Percentiles rank a stretch among this genome's conserved stretches.
phyloP scores from a whole-genome alignment of 176 grass and related monocot species.

The Lolium rigidum region DNA sequence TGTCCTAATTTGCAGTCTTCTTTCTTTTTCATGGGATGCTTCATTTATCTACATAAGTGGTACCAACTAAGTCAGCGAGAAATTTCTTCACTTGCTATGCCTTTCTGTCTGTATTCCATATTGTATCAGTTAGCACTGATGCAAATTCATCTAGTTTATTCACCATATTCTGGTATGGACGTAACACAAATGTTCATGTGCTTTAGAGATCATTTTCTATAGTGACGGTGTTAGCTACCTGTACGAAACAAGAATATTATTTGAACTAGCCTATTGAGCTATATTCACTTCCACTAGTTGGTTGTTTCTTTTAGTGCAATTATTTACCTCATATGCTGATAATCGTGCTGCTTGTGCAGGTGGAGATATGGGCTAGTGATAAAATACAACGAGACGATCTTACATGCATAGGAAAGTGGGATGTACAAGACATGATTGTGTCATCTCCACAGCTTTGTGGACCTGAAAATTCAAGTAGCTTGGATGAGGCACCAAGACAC shows the following conservation, averaged over 20 bases:
- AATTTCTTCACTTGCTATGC: slow-evolving; percentile 5
- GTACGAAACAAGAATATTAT: slow-evolving; percentile 22
- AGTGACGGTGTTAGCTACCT: slow-evolving; percentile 17
- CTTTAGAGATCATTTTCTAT: slow-evolving; percentile 14
- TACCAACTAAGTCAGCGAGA: background rate
- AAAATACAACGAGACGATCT: slow-evolving; percentile 80
- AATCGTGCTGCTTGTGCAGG: slow-evolving; percentile 56
- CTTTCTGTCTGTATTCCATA: slow-evolving; percentile 3
- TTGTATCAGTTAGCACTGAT: slow-evolving; percentile 5
- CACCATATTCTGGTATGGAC: slow-evolving; percentile 20
- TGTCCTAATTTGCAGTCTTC: slow-evolving; percentile 18
- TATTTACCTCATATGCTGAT: slow-evolving; percentile 44
- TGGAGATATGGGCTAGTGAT: slow-evolving; percentile 98
- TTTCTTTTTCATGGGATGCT: slow-evolving; percentile 27
- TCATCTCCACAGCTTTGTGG: slow-evolving; percentile 75
- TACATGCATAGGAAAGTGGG: slow-evolving; percentile 92
- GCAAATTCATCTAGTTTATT: slow-evolving; percentile 35
- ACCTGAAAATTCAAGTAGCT: slow-evolving; percentile 62
- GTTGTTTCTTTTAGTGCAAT: slow-evolving; percentile 20
- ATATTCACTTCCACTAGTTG: slow-evolving; percentile 16
- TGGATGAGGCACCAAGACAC: slow-evolving; percentile 67
- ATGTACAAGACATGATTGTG: slow-evolving; percentile 65
- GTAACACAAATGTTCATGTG: slow-evolving; percentile 16
- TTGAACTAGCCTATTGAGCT: slow-evolving; percentile 23
- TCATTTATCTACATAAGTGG: slow-evolving; percentile 25